A percentile compares a stretch with the other conserved stretches of the same genome.
phyloP scores from a whole-genome alignment of 371 early-diverging fungal species.

The Rhizomucor miehei region DNA sequence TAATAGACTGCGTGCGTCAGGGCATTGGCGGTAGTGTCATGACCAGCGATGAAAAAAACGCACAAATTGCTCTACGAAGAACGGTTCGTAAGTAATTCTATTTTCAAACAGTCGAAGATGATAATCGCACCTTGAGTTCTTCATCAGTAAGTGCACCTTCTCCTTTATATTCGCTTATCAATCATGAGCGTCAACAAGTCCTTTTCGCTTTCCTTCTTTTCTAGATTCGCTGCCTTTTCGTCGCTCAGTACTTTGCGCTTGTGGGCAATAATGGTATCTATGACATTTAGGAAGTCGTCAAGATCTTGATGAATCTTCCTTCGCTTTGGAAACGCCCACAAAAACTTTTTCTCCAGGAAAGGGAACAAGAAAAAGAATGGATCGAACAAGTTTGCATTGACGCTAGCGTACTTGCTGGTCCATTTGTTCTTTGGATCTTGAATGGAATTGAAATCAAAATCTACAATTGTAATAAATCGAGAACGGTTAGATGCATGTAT shows the following conservation, averaged over 20 bases:
- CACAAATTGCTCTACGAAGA: constrained; percentile 20
- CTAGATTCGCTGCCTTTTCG: constrained; percentile 10
- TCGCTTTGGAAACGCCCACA: constrained; percentile 13
- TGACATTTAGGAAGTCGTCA: constrained; percentile 9
- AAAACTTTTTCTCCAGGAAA: constrained; percentile 31
- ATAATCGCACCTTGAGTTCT: constrained; percentile 31
- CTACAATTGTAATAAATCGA: constrained; percentile 7
- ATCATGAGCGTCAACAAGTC: constrained; percentile 58
- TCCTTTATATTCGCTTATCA: constrained; percentile 19
- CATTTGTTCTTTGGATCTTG: constrained; percentile 22
- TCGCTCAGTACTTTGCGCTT: constrained; percentile 26
- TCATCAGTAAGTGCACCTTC: constrained; percentile 26
- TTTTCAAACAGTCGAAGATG: neutral
- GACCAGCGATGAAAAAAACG: constrained; percentile 44
- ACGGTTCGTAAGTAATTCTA: neutral
- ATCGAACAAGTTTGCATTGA: constrained; percentile 18
- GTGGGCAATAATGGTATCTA: constrained; percentile 33
- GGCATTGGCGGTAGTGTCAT: constrained; percentile 33
- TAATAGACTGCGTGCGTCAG: constrained; percentile 22
- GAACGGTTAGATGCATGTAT: neutral
- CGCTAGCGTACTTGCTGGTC: constrained; percentile 22
- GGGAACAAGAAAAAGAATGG: constrained; percentile 50
- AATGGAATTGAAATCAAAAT: constrained; percentile 32
- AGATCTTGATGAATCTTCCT: constrained; percentile 16
- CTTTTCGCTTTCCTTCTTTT: constrained; percentile 36